Base-by-base conservation (phyloP, 495 filamentous ascomycete species). In the Penicillium turbatum region DNA sequence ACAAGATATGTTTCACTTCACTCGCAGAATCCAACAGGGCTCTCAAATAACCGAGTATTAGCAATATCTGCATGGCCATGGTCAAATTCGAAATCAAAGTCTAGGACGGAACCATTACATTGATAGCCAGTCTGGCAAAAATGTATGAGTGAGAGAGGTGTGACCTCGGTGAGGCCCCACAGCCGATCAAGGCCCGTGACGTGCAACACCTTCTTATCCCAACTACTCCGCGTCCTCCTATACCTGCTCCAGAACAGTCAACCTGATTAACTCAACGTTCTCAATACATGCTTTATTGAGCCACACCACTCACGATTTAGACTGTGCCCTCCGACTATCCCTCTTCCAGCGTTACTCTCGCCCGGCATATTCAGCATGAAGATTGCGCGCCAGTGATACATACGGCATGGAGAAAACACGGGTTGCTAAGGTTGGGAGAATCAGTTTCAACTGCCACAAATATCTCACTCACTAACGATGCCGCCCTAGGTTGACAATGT, bases 401-500 rank as follows among this genome's bases (percentile, higher is more conserved):
- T 51, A 70, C 67, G 73, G 66, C 60, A 81, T 81, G 79, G 78
- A 81, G 63, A 77, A 69, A 72, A 80, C 77, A 73, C 78, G 77
- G 61, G 68, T 81, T 48, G 79, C 79, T 56, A 81, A 79, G 75
- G 79, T 80, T 43, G 26, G 62, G 6, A 31, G 11, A 27, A 16
- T 21, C 30, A 10, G 12, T 55, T 29, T 44, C 34, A 19, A 29
- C 17, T 26, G 21, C 40, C 6, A 32, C 16, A 38, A 48, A 39
- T 12, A 41, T 31, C 44, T 56, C 31, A 59, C 38, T 39, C 17
- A 24, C 26, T 51, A 19, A 30, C 29, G 24, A 51, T 53, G 13
- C 36, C 54, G 46, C 54, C 46, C 36, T 48, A 68, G 82, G 82
- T 85, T 66, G 79, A 86, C 55, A 76, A 85, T 70, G 82, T 86